A percentile compares a stretch with the other conserved stretches of the same genome.
phyloP scores from a whole-genome alignment of 306 rosid species.

The Prunus campanulata region DNA sequence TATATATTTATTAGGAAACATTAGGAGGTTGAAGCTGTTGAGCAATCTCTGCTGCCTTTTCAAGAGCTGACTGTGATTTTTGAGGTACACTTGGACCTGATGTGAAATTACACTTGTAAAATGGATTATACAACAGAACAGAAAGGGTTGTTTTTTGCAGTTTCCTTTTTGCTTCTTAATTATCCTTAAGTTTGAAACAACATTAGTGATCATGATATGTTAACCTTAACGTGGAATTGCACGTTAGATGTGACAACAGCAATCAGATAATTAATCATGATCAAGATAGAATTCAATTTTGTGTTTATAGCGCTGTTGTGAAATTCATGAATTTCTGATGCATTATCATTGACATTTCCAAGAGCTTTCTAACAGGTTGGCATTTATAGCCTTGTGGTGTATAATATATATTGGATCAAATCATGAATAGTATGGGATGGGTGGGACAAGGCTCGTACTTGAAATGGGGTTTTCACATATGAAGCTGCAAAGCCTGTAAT shows the following conservation, averaged over 20 bases:
- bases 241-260: neutral
- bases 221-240: slow-evolving; percentile 7
- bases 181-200: neutral
- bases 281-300: neutral
- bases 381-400: too few relatives aligned
- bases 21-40: slow-evolving; percentile 8
- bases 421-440: too few relatives aligned
- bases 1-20: slow-evolving; percentile 7
- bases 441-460: neutral
- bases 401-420: too few relatives aligned
- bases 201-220: neutral
- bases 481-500: neutral
- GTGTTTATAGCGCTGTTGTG: too few relatives aligned
- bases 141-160: neutral
- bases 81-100: neutral
- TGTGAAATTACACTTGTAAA: neutral
- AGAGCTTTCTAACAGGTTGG: too few relatives aligned
- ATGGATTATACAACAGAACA: neutral
- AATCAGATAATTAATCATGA: neutral
- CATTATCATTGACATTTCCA: too few relatives aligned
- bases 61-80: neutral
- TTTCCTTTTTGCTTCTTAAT: neutral
- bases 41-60: slow-evolving; percentile 9
- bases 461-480: neutral
- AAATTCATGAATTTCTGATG: too few relatives aligned